phyloP scores from a whole-genome alignment of 176 grass and related monocot genomes.

The Triticum aestivum region DNA sequence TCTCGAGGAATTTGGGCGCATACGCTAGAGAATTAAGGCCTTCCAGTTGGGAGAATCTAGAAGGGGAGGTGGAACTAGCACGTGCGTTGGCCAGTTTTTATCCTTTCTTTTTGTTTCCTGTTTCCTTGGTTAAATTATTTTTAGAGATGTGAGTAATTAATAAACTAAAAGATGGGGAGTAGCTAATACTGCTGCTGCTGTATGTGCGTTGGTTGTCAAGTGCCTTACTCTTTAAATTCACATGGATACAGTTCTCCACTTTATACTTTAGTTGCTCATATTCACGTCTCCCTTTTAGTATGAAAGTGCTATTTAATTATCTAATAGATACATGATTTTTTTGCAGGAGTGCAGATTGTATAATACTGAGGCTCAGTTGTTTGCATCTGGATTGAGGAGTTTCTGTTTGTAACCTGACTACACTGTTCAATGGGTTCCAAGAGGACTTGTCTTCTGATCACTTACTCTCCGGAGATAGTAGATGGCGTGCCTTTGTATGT shows the following conservation, averaged over 20 bases:
- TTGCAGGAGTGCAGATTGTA: conserved; percentile 26
- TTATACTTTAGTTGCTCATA: not conserved
- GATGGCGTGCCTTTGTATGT: conserved; percentile 68
- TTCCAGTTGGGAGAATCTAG: not conserved
- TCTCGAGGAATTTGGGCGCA: no score
- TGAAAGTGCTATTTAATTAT: not conserved
- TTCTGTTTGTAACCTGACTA: not conserved
- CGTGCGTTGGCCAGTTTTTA: not conserved
- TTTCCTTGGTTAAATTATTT: not conserved
- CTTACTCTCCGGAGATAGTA: conserved; percentile 69
- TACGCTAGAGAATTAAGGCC: not conserved
- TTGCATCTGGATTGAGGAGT: not conserved
- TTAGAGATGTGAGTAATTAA: not conserved
- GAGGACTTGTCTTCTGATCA: conserved; percentile 54
- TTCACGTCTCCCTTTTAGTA: not conserved
- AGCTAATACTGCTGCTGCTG: not conserved
- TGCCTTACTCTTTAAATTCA: not conserved
- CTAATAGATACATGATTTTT: not conserved
- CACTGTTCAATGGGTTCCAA: conserved; percentile 43
- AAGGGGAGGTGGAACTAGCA: no score
- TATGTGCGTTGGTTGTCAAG: not conserved
- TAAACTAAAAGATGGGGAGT: not conserved
- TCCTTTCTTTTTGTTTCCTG: not conserved
- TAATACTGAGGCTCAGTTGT: not conserved
- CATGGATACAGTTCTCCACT: not conserved